Conservation (phyloP, 192 early-diverging fungal genomes). For the Chytriomyces hyalinus region DNA sequence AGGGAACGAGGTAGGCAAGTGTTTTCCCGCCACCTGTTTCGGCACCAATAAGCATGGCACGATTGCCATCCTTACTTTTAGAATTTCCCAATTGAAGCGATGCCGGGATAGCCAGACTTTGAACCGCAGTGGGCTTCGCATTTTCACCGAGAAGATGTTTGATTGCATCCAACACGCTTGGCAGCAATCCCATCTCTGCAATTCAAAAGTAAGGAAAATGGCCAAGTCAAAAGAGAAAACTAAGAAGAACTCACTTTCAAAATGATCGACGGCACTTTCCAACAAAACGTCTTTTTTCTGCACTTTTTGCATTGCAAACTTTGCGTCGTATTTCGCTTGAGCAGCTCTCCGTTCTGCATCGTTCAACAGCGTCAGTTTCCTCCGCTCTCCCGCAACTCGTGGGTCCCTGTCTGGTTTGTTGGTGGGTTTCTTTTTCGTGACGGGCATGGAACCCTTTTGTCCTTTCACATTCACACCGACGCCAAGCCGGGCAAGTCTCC, state of each 20-base stretch:
- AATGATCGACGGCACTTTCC: not conserved
- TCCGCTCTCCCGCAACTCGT: too few relatives aligned
- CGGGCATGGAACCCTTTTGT: not conserved
- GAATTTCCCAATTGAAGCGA: conserved; percentile 47
- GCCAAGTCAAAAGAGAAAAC: not conserved
- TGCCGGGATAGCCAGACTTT: conserved; percentile 81
- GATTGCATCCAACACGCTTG: conserved; percentile 58
- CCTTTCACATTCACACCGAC: conserved; percentile 5
- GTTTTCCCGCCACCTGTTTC: conserved; percentile 96
- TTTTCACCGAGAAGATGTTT: conserved; percentile 42
- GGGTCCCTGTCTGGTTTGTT: not conserved
- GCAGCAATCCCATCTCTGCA: conserved; percentile 66
- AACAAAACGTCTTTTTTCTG: not conserved
- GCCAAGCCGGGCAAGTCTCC: conserved; percentile 18
- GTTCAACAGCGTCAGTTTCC: not conserved
- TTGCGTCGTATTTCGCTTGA: conserved; percentile 7
- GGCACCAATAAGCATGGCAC: conserved; percentile 72
- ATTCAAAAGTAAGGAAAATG: conserved; percentile 43
- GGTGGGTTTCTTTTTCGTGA: not conserved
- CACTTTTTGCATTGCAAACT: conserved; percentile 20
- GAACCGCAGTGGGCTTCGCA: conserved; percentile 76
- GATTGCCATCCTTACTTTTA: not conserved
- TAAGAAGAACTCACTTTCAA: not conserved
- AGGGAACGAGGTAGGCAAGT: conserved; percentile 81
- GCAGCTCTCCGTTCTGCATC: not conserved